Evolutionary conservation across 345 rosid genomes (phyloP), one percentile per base, ranked within the genome.

Genomic region (Gossypium australe): DNA sequence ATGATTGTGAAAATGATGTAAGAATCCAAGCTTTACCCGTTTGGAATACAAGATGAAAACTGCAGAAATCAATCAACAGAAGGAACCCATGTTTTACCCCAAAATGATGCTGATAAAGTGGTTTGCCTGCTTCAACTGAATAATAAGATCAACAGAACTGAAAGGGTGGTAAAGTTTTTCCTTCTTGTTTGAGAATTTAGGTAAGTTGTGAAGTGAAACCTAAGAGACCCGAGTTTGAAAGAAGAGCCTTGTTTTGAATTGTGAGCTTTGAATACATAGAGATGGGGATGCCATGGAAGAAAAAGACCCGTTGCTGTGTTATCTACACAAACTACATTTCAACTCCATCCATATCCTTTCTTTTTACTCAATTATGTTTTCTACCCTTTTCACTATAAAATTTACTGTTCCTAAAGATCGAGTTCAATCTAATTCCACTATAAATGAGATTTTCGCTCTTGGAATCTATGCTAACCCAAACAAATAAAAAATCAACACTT

Each of bases 261-360:
- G 49, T 58, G n/a, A 57, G 34, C 48, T 24, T 38, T 66, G 61
- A 59, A 70, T 43, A 34, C 47, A 53, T 53, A 9, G 22, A 53
- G 57, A 53, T 53, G 17, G 57, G 57, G 76, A 72, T 74, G 77
- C 79, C 53, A 41, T 11, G 22, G 60, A 66, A 62, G 62, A 78
- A 44, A 49, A 49, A 49, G 76, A 75, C 77, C 78, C 80, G 72
- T 71, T 73, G 73, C 61, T 18, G 20, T 3, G 25, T 57, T 57
- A 57, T 57, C 61, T 57, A 22, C 61, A 22, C 61, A 22, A 20
- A 9, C 29, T 22, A 57, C 27, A 22, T 20, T 56, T 34, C 24
- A 8, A 22, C 25, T 56, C 12, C 60, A 18, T 18, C 22, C 60
- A 56, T 18, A 18, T 56, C 60, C 25, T 2, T 56, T 56, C 60